Evolutionary conservation across 345 rosid genomes (phyloP).

Genomic region (Zanthoxylum bungeanum): DNA sequence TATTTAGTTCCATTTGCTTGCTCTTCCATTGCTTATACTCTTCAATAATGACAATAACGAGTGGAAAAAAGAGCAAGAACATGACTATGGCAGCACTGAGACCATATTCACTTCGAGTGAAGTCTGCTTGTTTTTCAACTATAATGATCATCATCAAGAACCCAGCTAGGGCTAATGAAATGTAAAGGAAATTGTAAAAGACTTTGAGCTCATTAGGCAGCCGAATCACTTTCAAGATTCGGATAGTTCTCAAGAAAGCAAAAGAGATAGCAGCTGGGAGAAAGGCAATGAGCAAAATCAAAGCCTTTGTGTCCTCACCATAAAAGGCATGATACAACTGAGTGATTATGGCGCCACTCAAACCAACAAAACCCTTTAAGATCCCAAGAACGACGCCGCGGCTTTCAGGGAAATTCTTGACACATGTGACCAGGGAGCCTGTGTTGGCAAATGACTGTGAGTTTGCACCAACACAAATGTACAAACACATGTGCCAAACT

Average conservation of each 20-base stretch:
- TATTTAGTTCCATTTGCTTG: slow-evolving; percentile 29
- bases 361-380: slow-evolving; percentile 44
- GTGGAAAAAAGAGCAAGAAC: slow-evolving; percentile 50
- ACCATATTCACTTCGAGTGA: slow-evolving; percentile 37
- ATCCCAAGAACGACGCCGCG: slow-evolving; percentile 46
- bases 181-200: slow-evolving; percentile 40
- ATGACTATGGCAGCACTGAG: slow-evolving; percentile 41
- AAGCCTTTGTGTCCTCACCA: slow-evolving; percentile 34
- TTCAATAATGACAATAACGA: slow-evolving; percentile 42
- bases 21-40: slow-evolving; percentile 41
- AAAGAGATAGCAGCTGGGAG: slow-evolving; percentile 44
- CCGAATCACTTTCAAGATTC: slow-evolving; percentile 33
- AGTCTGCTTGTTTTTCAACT: slow-evolving; percentile 27
- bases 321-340: slow-evolving; percentile 30
- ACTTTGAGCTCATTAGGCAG: slow-evolving; percentile 39
- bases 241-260: slow-evolving; percentile 36
- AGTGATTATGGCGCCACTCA: slow-evolving; percentile 50
- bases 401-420: slow-evolving; percentile 51
- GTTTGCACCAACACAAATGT: slow-evolving; percentile 45
- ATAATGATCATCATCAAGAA: slow-evolving; percentile 45
- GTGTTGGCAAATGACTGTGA: slow-evolving; percentile 49
- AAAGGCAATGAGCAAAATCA: slow-evolving; percentile 51
- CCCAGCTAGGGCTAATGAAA: slow-evolving; percentile 44
- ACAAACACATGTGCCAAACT: slow-evolving; percentile 47
- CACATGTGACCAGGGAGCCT: slow-evolving; percentile 43